These are phyloP conservation scores for Leccinum rimulosum DNA, from an alignment of 768 basidiomycete species.

Conservation along the genomic window DNA sequence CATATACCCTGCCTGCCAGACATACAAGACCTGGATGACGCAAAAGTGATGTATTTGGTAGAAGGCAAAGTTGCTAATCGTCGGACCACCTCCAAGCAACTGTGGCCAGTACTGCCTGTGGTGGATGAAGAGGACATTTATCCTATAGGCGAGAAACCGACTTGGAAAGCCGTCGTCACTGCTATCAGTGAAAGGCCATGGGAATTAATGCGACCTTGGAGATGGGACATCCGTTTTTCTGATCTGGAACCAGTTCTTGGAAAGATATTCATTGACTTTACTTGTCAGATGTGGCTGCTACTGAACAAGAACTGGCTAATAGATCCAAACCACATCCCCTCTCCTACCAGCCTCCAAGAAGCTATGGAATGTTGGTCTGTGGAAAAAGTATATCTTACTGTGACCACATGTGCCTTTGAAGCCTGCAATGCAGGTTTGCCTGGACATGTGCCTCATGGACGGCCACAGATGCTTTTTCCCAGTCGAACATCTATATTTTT, in stretches of 20 bases:
- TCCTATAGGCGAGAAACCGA: neutral
- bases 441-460: neutral
- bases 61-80: neutral
- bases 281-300: too few relatives aligned
- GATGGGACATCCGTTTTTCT: neutral
- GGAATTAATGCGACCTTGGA: neutral
- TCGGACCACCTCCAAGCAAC: neutral
- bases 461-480: neutral
- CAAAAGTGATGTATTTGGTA: neutral
- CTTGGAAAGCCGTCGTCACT: neutral
- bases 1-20: neutral
- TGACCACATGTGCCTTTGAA: neutral
- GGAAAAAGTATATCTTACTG: neutral
- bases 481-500: neutral
- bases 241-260: neutral
- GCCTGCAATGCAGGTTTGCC: conserved; percentile 7
- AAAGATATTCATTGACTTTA: too few relatives aligned
- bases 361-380: neutral
- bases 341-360: neutral
- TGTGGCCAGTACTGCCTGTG: conserved; percentile 3
- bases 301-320: neutral
- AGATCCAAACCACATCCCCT: neutral
- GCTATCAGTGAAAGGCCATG: neutral
- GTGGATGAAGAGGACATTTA: neutral
- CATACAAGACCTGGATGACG: conserved; percentile 2